These are phyloP conservation scores for Termitomyces heimii DNA, from an alignment of 768 basidiomycete genomes.

Conservation along the genomic window DNA sequence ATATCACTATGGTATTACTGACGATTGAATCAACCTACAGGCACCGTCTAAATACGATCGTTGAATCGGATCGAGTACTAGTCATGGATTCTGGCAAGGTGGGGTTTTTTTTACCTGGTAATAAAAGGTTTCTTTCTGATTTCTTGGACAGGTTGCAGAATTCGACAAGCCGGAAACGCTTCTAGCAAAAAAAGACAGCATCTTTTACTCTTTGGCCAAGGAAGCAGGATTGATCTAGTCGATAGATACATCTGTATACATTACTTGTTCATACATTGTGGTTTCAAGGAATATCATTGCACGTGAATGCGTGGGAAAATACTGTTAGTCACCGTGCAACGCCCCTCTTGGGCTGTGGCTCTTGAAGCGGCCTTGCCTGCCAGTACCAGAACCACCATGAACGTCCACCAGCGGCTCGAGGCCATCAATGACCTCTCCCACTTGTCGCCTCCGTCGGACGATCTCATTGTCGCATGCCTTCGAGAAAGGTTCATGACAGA, in stretches of 20 bases:
- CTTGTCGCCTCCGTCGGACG: constrained; percentile 69
- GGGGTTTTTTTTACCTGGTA: constrained; percentile 8
- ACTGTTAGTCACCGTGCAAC: constrained; percentile 11
- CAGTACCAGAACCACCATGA: constrained; percentile 30
- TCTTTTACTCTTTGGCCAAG: constrained; percentile 57
- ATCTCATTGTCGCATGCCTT: constrained; percentile 77
- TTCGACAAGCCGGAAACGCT: constrained; percentile 66
- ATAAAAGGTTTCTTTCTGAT: neutral
- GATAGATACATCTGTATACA: neutral
- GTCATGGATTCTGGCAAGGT: constrained; percentile 80
- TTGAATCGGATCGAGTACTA: constrained; percentile 74
- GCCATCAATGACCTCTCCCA: constrained; percentile 62
- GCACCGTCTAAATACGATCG: constrained; percentile 79
- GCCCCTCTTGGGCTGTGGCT: neutral
- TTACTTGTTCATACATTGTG: neutral
- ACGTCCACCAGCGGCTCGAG: constrained; percentile 66
- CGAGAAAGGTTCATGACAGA: constrained; percentile 86
- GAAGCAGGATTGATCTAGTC: constrained; percentile 50
- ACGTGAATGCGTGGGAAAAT: constrained; percentile 13
- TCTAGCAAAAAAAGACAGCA: constrained; percentile 47
- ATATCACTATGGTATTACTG: neutral
- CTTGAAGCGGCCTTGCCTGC: constrained; percentile 6
- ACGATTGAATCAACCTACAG: constrained; percentile 25
- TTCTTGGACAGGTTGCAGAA: constrained; percentile 53
- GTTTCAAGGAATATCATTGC: neutral